A percentile compares a stretch with the other conserved stretches of the same genome.
phyloP scores from a whole-genome alignment of 768 basidiomycete genomes.

The Saitozyma sp. region DNA sequence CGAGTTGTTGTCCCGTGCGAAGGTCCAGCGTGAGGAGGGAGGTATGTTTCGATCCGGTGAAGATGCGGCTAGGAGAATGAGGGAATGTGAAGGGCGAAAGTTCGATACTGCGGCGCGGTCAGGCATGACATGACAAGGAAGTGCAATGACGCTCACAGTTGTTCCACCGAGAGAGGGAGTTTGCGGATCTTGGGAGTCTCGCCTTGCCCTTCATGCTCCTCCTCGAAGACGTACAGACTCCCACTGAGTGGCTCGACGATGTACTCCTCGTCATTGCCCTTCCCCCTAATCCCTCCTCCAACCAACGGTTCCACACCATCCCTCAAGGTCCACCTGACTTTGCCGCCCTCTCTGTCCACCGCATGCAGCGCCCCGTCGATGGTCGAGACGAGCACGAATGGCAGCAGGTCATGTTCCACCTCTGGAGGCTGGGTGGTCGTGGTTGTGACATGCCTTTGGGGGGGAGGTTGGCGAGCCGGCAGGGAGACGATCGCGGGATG shows the following conservation, averaged over 20 bases:
- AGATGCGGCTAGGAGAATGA: slow-evolving; percentile 66
- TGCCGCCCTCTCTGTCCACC: slow-evolving; percentile 80
- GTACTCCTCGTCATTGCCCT: slow-evolving; percentile 67
- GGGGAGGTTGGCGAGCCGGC: slow-evolving; percentile 15
- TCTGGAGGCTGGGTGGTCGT: slow-evolving; percentile 18
- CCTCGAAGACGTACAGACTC: slow-evolving; percentile 76
- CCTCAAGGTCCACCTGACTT: slow-evolving; percentile 83
- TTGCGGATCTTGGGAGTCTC: slow-evolving; percentile 62
- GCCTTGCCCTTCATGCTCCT: slow-evolving; percentile 34
- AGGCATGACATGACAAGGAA: background rate
- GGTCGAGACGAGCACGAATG: slow-evolving; percentile 84
- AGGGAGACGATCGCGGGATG: slow-evolving; percentile 40
- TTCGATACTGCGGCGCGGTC: slow-evolving; percentile 60
- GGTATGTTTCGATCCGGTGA: slow-evolving; percentile 89
- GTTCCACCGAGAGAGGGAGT: slow-evolving; percentile 86
- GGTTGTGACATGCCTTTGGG: background rate
- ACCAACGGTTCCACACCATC: slow-evolving; percentile 52
- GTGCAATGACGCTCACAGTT: slow-evolving; percentile 58
- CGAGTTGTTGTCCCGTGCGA: slow-evolving; percentile 48
- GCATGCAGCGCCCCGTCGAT: slow-evolving; percentile 96
- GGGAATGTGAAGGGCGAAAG: slow-evolving; percentile 80
- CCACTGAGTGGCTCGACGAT: slow-evolving; percentile 94
- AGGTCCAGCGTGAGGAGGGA: slow-evolving; percentile 60
- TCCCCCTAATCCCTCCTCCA: slow-evolving; percentile 24
- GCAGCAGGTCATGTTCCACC: slow-evolving; percentile 65